Evolutionary conservation across 768 basidiomycete species (phyloP).

Genomic region (Tylopilus intermedius): DNA sequence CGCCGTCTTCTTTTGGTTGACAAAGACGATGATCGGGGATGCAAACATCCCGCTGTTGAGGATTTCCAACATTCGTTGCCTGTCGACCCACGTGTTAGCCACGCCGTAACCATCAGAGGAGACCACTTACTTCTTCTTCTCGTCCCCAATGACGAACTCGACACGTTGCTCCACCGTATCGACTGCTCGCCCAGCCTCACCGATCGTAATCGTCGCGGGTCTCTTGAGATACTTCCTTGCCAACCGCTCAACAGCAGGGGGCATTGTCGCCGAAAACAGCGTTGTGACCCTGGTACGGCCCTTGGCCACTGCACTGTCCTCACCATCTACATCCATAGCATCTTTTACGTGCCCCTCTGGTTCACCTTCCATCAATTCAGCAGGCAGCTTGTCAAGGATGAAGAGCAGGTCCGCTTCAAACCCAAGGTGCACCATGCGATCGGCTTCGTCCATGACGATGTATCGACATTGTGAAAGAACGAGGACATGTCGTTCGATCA

Average conservation of each 20-base stretch:
- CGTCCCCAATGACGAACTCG: constrained; percentile 88
- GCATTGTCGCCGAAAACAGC: constrained; percentile 98
- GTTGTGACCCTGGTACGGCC: constrained; percentile 90
- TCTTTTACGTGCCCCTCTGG: constrained; percentile 32
- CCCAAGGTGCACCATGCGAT: constrained; percentile 97
- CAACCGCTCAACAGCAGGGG: constrained; percentile 90
- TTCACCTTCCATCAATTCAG: constrained; percentile 84
- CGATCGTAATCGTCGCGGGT: constrained; percentile 95
- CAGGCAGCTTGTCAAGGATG: constrained; percentile 89
- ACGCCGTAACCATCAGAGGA: background rate
- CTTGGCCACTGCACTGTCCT: constrained; percentile 46
- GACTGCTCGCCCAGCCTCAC: constrained; percentile 95
- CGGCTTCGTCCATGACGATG: constrained; percentile 99
- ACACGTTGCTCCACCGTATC: constrained; percentile 97
- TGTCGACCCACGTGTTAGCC: constrained; percentile 29
- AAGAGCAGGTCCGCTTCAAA: constrained; percentile 93
- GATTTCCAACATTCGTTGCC: constrained; percentile 83
- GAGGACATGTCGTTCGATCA: constrained; percentile 91
- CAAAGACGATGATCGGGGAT: constrained; percentile 96
- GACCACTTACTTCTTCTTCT: constrained; percentile 85
- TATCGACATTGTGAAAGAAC: constrained; percentile 97
- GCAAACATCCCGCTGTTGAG: constrained; percentile 79
- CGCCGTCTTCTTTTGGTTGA: constrained; percentile 99
- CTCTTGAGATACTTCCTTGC: constrained; percentile 90
- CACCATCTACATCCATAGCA: constrained; percentile 74